Base-by-base conservation (phyloP, 139 green algal species). In the Raphidocelis subcapitata region DNA sequence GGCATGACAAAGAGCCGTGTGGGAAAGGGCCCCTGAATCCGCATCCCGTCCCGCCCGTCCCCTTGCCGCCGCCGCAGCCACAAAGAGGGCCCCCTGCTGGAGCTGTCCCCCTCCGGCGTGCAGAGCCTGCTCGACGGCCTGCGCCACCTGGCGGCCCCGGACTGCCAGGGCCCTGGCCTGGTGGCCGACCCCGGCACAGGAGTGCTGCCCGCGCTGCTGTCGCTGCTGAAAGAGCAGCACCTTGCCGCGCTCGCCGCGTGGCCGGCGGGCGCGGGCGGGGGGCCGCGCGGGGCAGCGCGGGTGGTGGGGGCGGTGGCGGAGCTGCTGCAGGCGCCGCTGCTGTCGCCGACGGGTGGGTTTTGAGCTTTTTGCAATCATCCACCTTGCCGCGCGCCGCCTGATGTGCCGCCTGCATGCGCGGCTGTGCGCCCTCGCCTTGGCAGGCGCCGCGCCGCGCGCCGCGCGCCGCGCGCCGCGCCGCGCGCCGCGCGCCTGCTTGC, bases 31-130 rank as follows among this genome's bases (percentile, higher is more conserved):
- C n/a, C n/a, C n/a, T n/a, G n/a, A n/a, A n/a, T n/a, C n/a, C n/a
- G n/a, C n/a, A n/a, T n/a, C n/a, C n/a, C n/a, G n/a, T n/a, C n/a
- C n/a, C n/a, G n/a, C n/a, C n/a, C n/a, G n/a, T n/a, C n/a, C n/a
- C n/a, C n/a, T n/a, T n/a, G n/a, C n/a, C n/a, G n/a, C n/a, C n/a
- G n/a, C n/a, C n/a, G n/a, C 31, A 77, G 71, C 59, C 4, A 36
- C 24, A 41, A 52, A n/a, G 67, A 64, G 54, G 61, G 59, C 16
- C 61, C 61, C 2, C 65, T 88, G 46, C 31, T 76, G 36, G 89
- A 94, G 69, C 69, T 95, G 69, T 91, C 82, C 0, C 90, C 89
- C 2, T 63, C 62, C 8, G 89, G 89, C 2, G 16, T 90, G 51
- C 33, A 82, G 41, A 36, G 76, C 16, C 67, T 91, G 54, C 68